Evolutionary conservation across 1,284 basidiomycete genomes (phyloP).

Genomic region (Butyriboletus regius): DNA sequence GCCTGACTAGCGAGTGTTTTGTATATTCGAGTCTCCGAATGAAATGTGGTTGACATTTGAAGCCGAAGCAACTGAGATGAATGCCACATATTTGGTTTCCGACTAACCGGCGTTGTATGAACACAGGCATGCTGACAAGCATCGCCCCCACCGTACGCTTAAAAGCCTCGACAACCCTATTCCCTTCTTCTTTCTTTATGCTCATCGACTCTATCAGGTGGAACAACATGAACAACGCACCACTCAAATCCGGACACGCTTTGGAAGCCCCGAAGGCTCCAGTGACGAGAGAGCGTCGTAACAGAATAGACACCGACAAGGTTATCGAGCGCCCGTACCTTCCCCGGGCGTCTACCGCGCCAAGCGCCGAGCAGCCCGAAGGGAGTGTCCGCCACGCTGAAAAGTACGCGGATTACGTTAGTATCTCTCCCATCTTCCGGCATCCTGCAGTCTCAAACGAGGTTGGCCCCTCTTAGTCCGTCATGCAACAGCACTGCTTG

Average conservation of each 20-base stretch:
- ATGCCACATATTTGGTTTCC: slow-evolving; percentile 13
- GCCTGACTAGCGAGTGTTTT: slow-evolving; percentile 8
- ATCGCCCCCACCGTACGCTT: slow-evolving; percentile 12
- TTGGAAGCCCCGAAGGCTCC: slow-evolving; percentile 20
- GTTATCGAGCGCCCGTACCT: slow-evolving; percentile 26
- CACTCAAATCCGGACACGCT: slow-evolving; percentile 18
- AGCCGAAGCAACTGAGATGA: background rate
- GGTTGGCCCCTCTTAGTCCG: slow-evolving; percentile 16
- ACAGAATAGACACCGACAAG: slow-evolving; percentile 25
- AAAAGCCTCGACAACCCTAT: slow-evolving; percentile 11
- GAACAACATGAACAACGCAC: slow-evolving; percentile 13
- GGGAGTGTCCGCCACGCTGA: slow-evolving; percentile 18
- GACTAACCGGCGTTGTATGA: slow-evolving; percentile 3
- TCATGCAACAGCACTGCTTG: slow-evolving; percentile 40
- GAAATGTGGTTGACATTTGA: background rate
- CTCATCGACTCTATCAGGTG: slow-evolving; percentile 18
- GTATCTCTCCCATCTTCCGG: background rate
- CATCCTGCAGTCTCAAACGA: background rate
- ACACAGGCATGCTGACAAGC: slow-evolving; percentile 10
- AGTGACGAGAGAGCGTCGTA: slow-evolving; percentile 16
- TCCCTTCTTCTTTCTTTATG: slow-evolving; percentile 15
- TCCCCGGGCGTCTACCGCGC: slow-evolving; percentile 24
- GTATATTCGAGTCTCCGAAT: slow-evolving; percentile 15
- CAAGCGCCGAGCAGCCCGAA: slow-evolving; percentile 20
- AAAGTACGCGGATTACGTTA: slow-evolving; percentile 20